Evolutionary conservation across 179 eudicot species (phyloP).

Genomic region (Beta macrorhiza): DNA sequence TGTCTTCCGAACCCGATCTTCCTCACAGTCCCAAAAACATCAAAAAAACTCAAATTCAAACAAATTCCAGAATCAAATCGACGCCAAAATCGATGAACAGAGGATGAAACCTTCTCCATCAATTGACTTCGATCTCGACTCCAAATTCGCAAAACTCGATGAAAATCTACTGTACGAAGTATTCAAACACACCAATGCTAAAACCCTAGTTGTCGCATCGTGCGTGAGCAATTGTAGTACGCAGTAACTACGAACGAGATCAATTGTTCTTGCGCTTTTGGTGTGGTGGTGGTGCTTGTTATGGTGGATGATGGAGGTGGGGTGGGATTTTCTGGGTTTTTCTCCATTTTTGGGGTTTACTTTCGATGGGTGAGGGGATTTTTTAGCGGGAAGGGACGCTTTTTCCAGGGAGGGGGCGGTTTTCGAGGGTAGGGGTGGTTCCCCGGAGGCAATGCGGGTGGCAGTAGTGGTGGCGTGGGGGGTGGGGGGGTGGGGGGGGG

Average conservation of each 20-base stretch:
- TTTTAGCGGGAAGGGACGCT: too few species aligned
- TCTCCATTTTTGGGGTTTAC: too few species aligned
- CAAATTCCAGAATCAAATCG: background rate
- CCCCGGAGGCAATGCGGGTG: too few species aligned
- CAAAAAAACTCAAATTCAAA: slow-evolving; percentile 6
- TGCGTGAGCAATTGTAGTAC: slow-evolving; percentile 52
- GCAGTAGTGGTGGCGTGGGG: too few species aligned
- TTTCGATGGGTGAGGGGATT: too few species aligned
- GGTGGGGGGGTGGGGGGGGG: too few species aligned
- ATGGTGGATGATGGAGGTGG: too few species aligned
- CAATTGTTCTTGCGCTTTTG: slow-evolving; percentile 43
- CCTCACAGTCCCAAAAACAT: background rate
- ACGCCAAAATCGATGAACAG: background rate
- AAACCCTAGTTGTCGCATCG: slow-evolving; percentile 48
- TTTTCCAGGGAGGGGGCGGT: too few species aligned
- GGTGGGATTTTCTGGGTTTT: too few species aligned
- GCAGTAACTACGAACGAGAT: slow-evolving; percentile 45
- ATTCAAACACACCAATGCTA: slow-evolving; percentile 68
- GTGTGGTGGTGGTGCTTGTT: too few species aligned
- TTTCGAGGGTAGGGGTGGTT: too few species aligned
- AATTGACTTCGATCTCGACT: background rate
- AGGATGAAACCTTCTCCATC: background rate
- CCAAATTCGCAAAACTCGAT: slow-evolving; percentile 34
- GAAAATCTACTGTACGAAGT: slow-evolving; percentile 78
- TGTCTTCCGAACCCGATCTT: background rate